Conservation (phyloP, 306 rosid species). For the Dicorynia guianensis region DNA sequence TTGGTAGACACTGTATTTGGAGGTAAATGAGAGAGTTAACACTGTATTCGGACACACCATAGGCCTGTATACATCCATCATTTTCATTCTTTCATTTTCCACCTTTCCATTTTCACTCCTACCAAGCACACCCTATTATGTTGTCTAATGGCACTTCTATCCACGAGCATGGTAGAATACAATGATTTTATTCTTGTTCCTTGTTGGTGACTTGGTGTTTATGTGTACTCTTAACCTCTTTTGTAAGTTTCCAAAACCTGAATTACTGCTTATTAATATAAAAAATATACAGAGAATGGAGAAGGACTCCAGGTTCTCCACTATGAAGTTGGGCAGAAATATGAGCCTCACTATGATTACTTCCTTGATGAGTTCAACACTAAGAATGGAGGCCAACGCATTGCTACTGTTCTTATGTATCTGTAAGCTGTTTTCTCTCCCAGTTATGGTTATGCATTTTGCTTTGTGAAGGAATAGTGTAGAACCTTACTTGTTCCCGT, state of each 20-base stretch:
- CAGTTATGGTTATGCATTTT: conserved; percentile 20
- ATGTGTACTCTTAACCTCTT: too few species aligned
- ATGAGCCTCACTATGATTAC: conserved; percentile 84
- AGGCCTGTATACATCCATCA: too few species aligned
- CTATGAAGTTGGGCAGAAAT: conserved; percentile 90
- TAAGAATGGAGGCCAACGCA: conserved; percentile 83
- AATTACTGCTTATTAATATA: conserved; percentile 8
- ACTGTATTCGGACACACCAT: too few species aligned
- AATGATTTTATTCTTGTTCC: too few species aligned
- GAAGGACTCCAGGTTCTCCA: conserved; percentile 96
- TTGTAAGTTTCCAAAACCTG: too few species aligned
- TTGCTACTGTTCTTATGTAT: conserved; percentile 93
- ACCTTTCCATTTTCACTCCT: too few species aligned
- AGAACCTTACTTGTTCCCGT: background rate
- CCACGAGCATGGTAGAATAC: conserved; percentile 16
- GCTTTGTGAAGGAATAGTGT: conserved; percentile 23
- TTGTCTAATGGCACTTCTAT: conserved; percentile 8
- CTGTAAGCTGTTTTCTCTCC: conserved; percentile 57
- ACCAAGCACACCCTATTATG: background rate
- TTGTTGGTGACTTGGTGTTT: too few species aligned
- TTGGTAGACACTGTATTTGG: too few species aligned
- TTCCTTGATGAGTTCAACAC: conserved; percentile 84
- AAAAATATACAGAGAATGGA: conserved; percentile 69
- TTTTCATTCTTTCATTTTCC: too few species aligned
- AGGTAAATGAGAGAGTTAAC: too few species aligned